Base-by-base conservation (phyloP, 2,329 filamentous ascomycete species). In the Cladosporium colombiae region DNA sequence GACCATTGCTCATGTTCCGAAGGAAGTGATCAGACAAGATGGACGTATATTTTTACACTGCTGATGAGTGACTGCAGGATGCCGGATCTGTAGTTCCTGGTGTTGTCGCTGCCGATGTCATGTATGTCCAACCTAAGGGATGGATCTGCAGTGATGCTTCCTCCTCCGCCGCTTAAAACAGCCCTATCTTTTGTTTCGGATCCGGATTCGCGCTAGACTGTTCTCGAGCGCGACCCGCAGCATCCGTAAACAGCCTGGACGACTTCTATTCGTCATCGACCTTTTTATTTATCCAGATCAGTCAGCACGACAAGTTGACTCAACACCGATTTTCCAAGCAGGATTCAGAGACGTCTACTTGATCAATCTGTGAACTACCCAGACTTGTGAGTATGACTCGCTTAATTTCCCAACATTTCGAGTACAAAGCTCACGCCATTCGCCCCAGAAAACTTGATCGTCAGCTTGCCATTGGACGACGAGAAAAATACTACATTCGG, bases 181-280 rank as follows among this genome's bases (percentile, higher is more conserved):
- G 13, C n/a, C 40, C n/a, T 21, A 10, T 13, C 40, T 7, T 46
- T 2, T 13, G 40, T 46, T 46, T 46, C 40, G 40, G n/a, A 46
- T 46, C 40, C 40, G 40, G 8, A 46, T 46, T 46, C n/a, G n/a
- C 40, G 40, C 40, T 46, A 46, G 40, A 46, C 40, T 46, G n/a
- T 46, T 46, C 40, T 46, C 40, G 40, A 46, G 13, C 40, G n/a
- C 40, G 40, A 46, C 40, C 40, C 40, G 40, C 40, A 46, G 40
- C 40, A 10, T 2, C 40, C 40, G 40, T 46, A 46, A 46, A 46
- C 40, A 46, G 40, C 40, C 55, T 57, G 31, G 31, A 57, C n/a
- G 29, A 23, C 55, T 29, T 55, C 52, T 7, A 55, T 57, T 57
- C 55, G 55, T 57, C 55, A 57, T 57, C 27, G 55, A 57, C 55